Evolutionary conservation across 2,329 filamentous ascomycete genomes (phyloP).

Genomic region (Aspergillus oerlinghausenensis): DNA sequence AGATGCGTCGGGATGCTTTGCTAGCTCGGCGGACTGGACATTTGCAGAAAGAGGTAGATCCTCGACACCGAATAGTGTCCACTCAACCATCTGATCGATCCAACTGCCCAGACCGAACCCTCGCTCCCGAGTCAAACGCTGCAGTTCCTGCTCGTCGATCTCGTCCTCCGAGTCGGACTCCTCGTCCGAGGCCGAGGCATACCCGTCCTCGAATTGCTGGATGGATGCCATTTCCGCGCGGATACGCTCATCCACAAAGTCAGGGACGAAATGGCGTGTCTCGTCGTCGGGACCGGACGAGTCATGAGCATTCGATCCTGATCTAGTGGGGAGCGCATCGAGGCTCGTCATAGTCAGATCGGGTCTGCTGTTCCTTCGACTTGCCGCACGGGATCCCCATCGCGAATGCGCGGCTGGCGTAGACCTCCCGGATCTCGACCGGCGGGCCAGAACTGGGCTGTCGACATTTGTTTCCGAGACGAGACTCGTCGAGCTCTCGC

Average conservation of each 20-base stretch:
- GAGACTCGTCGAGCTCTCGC: slow-evolving; percentile 53
- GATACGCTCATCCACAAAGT: slow-evolving; percentile 47
- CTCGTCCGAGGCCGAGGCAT: slow-evolving; percentile 16
- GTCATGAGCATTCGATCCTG: neutral
- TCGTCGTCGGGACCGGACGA: slow-evolving; percentile 14
- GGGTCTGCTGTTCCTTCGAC: slow-evolving; percentile 26
- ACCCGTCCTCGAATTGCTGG: slow-evolving; percentile 15
- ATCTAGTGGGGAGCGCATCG: neutral
- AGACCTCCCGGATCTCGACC: slow-evolving; percentile 32
- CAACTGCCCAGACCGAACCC: slow-evolving; percentile 53
- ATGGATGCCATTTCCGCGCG: slow-evolving; percentile 37
- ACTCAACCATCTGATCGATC: slow-evolving; percentile 56
- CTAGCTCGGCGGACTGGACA: neutral
- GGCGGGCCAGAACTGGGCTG: slow-evolving; percentile 23
- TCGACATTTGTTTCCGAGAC: slow-evolving; percentile 36
- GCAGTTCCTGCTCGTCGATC: slow-evolving; percentile 52
- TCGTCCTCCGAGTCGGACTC: slow-evolving; percentile 21
- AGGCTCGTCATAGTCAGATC: slow-evolving; percentile 11
- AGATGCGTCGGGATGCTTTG: neutral
- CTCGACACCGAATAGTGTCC: slow-evolving; percentile 52
- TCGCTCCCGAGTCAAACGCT: slow-evolving; percentile 47
- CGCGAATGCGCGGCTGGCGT: slow-evolving; percentile 32
- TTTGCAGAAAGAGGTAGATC: slow-evolving; percentile 30
- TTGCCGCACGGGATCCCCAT: slow-evolving; percentile 27
- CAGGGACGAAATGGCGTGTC: slow-evolving; percentile 32